Evolutionary conservation across 306 rosid genomes (phyloP).

Genomic region (Quercus cerris): DNA sequence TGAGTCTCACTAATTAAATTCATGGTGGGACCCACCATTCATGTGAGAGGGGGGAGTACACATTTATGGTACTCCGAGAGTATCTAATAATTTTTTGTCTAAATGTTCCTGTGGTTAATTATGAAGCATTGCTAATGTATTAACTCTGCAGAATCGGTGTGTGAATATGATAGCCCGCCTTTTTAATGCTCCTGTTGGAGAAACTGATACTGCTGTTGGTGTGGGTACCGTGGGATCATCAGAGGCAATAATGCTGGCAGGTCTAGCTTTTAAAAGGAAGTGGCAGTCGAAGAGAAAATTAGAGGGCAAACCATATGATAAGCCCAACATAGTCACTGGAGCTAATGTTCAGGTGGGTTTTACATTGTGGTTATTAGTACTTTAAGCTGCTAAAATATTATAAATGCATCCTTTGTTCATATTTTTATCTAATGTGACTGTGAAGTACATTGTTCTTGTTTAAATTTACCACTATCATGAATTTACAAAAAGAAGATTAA

Average conservation of each 20-base stretch:
- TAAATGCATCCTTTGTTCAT: background rate
- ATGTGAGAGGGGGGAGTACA: too few species aligned
- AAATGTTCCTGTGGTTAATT: background rate
- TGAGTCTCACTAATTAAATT: too few species aligned
- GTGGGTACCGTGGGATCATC: slow-evolving; percentile 96
- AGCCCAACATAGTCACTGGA: slow-evolving; percentile 92
- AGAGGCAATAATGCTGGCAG: slow-evolving; percentile 95
- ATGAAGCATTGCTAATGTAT: background rate
- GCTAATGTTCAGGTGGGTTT: slow-evolving; percentile 82
- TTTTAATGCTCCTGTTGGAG: slow-evolving; percentile 69
- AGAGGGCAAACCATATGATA: slow-evolving; percentile 70
- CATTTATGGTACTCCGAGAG: too few species aligned
- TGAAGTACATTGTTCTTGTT: background rate
- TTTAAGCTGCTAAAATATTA: background rate
- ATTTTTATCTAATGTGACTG: background rate
- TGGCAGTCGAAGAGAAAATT: slow-evolving; percentile 79
- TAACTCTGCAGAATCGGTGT: slow-evolving; percentile 69
- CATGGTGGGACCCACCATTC: too few species aligned
- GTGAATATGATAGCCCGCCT: slow-evolving; percentile 90
- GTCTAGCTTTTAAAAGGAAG: slow-evolving; percentile 81
- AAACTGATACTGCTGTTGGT: slow-evolving; percentile 65
- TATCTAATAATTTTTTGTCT: too few species aligned
- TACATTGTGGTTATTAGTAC: background rate
- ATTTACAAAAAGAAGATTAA: background rate
- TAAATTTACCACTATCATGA: background rate